Percentiles rank a stretch among this genome's conserved stretches.
Conservation (phyloP, 2,329 filamentous ascomycete species). For the Calonectria multiphialidica region DNA sequence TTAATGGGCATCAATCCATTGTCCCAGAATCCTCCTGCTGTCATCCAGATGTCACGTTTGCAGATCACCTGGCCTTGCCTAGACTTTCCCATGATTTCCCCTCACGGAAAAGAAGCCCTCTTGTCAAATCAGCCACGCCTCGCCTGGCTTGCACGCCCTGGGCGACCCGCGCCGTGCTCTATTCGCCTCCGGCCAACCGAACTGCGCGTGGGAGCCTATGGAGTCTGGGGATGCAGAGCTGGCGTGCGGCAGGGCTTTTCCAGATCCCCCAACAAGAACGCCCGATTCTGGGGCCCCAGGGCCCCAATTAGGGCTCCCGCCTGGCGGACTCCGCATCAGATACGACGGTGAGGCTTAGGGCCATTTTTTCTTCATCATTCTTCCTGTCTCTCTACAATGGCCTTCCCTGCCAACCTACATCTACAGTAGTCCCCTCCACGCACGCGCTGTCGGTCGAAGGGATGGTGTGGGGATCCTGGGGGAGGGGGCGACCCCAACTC, state of each 20-base stretch:
- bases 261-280: slow-evolving; percentile 21
- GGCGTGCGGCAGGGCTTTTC: not conserved
- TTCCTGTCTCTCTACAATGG: not conserved
- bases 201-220: not conserved
- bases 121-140: not conserved
- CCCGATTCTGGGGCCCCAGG: slow-evolving; percentile 18
- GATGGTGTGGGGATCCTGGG: slow-evolving; percentile 43
- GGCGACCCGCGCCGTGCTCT: not conserved
- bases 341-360: slow-evolving; percentile 32
- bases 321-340: slow-evolving; percentile 24
- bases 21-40: slow-evolving; percentile 12
- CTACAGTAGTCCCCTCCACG: too few relatives aligned
- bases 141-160: not conserved
- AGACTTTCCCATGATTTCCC: slow-evolving; percentile 4
- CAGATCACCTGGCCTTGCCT: slow-evolving; percentile 13
- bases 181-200: slow-evolving; percentile 12
- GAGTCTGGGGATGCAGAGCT: slow-evolving; percentile 13
- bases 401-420: not conserved
- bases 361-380: not conserved
- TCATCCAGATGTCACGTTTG: slow-evolving; percentile 17
- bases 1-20: not conserved
- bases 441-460: slow-evolving; percentile 38
- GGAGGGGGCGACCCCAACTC: slow-evolving; percentile 35
- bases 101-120: not conserved
- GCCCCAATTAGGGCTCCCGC: slow-evolving; percentile 23